Evolutionary conservation across 805 yeast species (phyloP), one percentile per base, ranked within the genome.

Genomic region (Candida golubevii): DNA sequence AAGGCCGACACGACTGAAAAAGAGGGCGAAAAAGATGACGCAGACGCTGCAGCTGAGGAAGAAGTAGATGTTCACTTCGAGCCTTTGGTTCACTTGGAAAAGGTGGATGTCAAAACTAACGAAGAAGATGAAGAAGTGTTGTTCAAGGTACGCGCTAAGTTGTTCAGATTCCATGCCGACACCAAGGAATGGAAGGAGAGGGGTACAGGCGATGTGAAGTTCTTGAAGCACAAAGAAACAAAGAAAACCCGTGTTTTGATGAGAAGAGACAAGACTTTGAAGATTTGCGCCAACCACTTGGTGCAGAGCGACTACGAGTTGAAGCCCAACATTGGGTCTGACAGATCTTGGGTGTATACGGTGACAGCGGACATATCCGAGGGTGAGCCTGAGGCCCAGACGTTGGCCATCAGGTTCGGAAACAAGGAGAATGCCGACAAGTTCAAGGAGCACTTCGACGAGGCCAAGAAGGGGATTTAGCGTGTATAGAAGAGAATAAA

Each of bases 241-340:
- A 78, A 79, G 47, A 90, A 88, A 73, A 88, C 87, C 53, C 85
- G 99, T 75, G 70, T 93, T 55, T 76, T 93, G 63, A 93, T 93
- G 99, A 88, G 99, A 81, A 88, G 99, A 76, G 99, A 93, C 75
- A 91, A 91, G 78, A 93, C 98, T 44, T 79, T 93, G 65, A 93
- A 93, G 78, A 85, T 93, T 62, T 93, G 99, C 71, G 99, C 99
- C 58, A 93, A 93, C 76, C 99, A 93, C 71, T 81, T 81, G 71
- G 80, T 88, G 65, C 71, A 86, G 37, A 82, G 91, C 50, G 95
- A 85, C 56, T 88, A 85, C 71, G 79, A 71, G 55, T 80, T 93
- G 66, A 86, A 81, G 64, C 88, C 97, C 59, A 93, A 93, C 64
- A 90, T 93, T 54, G 98, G 99, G 40, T 83, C 93, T 48, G 99